Evolutionary conservation across 306 rosid species (phyloP).

Genomic region (Morella rubra): DNA sequence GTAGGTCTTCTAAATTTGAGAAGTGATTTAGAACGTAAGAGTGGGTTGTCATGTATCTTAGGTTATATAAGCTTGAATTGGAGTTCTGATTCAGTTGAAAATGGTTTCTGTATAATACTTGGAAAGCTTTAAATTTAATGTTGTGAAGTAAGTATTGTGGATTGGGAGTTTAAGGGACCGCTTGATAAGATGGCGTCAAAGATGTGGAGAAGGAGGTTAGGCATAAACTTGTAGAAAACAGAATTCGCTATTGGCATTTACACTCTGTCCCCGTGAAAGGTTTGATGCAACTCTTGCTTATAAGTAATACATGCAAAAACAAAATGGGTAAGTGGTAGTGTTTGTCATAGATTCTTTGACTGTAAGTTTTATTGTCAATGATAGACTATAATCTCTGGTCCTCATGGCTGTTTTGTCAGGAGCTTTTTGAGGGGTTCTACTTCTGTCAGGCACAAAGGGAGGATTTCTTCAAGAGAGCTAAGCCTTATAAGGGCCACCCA

Average conservation of each 20-base stretch:
- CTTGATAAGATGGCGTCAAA: too few relatives aligned
- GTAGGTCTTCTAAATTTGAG: too few relatives aligned
- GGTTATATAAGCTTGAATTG: too few relatives aligned
- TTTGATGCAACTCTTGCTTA: conserved; percentile 1
- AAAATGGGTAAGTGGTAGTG: background rate
- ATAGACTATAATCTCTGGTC: background rate
- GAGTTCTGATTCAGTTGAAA: too few relatives aligned
- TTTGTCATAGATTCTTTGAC: conserved; percentile 5
- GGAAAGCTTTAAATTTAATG: too few relatives aligned
- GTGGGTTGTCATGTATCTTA: too few relatives aligned
- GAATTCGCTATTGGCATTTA: background rate
- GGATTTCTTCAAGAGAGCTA: conserved; percentile 78
- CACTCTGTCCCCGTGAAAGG: background rate
- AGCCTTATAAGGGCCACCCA: conserved; percentile 80
- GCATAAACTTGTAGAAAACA: too few relatives aligned
- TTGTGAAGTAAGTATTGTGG: too few relatives aligned
- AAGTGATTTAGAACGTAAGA: too few relatives aligned
- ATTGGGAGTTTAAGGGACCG: too few relatives aligned
- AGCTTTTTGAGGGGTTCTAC: conserved; percentile 93
- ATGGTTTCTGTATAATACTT: too few relatives aligned
- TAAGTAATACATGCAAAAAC: conserved; percentile 6
- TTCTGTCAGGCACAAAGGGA: conserved; percentile 96
- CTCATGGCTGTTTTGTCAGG: conserved; percentile 49
- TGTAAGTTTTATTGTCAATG: conserved; percentile 14
- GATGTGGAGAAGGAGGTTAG: too few relatives aligned